Percentiles rank a stretch among this genome's conserved stretches.
Evolutionary conservation across 345 rosid species (phyloP).

Genomic region (Excoecaria agallocha): DNA sequence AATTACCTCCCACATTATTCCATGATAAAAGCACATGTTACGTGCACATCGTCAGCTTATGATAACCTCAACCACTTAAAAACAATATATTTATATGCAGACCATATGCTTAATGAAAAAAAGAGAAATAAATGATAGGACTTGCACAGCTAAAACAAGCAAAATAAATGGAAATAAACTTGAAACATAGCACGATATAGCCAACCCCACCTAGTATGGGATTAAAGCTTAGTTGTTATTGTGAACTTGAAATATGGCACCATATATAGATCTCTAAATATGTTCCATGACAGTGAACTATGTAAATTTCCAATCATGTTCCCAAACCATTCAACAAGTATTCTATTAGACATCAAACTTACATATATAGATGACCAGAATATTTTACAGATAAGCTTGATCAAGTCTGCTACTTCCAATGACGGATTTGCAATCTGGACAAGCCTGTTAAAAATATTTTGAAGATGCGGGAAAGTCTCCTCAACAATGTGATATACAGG

Average conservation of each 20-base stretch:
- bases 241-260: no score
- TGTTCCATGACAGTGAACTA: background rate
- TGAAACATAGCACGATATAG: background rate
- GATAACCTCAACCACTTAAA: background rate
- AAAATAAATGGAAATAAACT: background rate
- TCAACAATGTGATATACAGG: slow-evolving; percentile 82
- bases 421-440: slow-evolving; percentile 79
- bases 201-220: no score
- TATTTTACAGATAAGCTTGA: slow-evolving; percentile 95
- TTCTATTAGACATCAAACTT: slow-evolving; percentile 32
- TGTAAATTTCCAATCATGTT: background rate
- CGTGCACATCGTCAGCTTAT: background rate
- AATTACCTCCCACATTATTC: background rate
- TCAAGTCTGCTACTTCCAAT: slow-evolving; percentile 80
- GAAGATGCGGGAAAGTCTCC: slow-evolving; percentile 80
- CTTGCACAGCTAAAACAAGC: background rate
- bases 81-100: background rate
- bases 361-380: slow-evolving; percentile 99
- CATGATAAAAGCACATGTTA: background rate
- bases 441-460: slow-evolving; percentile 74
- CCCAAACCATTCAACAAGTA: background rate
- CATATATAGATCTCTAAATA: background rate
- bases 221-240: no score
- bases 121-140: background rate
- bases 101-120: background rate